Base-by-base conservation (phyloP, 768 basidiomycete genomes). In the Mycena galericulata region DNA sequence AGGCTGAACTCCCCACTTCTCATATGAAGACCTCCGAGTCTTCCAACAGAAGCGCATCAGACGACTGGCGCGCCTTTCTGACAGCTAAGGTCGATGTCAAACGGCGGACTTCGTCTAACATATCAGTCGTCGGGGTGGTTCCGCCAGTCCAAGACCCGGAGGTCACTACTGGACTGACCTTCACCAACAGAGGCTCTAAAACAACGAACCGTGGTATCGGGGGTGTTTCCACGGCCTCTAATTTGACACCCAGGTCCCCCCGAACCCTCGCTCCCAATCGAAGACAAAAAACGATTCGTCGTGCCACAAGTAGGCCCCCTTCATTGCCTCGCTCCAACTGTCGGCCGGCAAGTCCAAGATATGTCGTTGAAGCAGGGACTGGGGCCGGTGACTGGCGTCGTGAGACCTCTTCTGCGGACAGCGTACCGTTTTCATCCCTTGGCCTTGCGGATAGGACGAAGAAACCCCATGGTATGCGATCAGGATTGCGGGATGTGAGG, bases 21-120 rank as follows among this genome's bases (percentile, higher is more conserved):
- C 54, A 14, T 6, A 36, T 27, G 1, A 43, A 0, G n/a, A 14
- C 8, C 20, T 17, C 40, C 14, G 7, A 24, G 18, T 20, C 14
- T 1, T 18, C 40, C 32, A 34, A 40, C 43, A 1, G n/a, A 26
- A 2, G 27, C 30, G 36, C 24, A 3, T 12, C 30, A 15, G 15
- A 60, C n/a, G 70, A 72, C 30, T 72, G 70, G 63, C 58, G 58
- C 32, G 43, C 51, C 53, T 46, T 65, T 17, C 32, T 68, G 4
- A 53, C 51, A 36, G 47, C 32, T 22, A 24, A 36, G 26, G 43
- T 26, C 49, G 60, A 55, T 29, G 27, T 3, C 8, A 46, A 64
- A 18, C 62, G 68, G 15, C 55, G 61, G 27, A 69, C 68, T 6
- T 69, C 68, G 8, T 72, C 70, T 15, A 68, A 68, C 36, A 68